Evolutionary conservation across 208 protist species (phyloP).

Genomic region (Trypanosoma melophagium): DNA sequence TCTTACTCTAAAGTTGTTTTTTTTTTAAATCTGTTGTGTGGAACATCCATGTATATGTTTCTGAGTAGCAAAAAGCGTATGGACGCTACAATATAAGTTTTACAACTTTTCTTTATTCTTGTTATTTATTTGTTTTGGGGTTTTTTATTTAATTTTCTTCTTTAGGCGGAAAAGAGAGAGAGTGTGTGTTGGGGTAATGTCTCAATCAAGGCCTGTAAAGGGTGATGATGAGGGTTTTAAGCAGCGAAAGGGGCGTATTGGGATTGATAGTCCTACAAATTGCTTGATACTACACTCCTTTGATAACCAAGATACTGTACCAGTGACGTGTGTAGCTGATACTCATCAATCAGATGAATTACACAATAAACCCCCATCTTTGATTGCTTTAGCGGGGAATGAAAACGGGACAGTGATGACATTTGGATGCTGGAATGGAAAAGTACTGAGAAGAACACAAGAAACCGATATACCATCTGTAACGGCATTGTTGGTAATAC

Average conservation of each 20-base stretch:
- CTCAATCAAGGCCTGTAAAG: background rate
- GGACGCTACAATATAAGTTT: too few relatives aligned
- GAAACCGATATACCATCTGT: slow-evolving; percentile 4
- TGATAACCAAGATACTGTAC: background rate
- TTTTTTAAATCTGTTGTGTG: too few relatives aligned
- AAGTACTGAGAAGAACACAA: background rate
- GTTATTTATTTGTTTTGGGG: background rate
- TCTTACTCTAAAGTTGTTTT: too few relatives aligned
- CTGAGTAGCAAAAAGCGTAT: too few relatives aligned
- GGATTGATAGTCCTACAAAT: slow-evolving; percentile 3
- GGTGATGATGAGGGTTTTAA: background rate
- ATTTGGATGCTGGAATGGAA: slow-evolving; percentile 18
- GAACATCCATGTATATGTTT: too few relatives aligned
- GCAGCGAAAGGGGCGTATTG: background rate
- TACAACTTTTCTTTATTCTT: too few relatives aligned
- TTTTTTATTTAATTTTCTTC: background rate
- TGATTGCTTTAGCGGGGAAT: slow-evolving; percentile 2
- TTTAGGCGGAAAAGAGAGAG: background rate
- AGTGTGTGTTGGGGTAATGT: slow-evolving; percentile 4
- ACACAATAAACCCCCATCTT: background rate
- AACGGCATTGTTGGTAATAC: slow-evolving; percentile 13
- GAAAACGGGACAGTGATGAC: slow-evolving; percentile 1
- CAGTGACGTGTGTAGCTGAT: slow-evolving; percentile 16
- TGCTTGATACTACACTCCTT: slow-evolving; percentile 18
- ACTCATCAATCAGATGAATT: background rate